These are phyloP conservation scores for Aurifilum marmelostoma DNA, from an alignment of 2,329 filamentous ascomycete species.

Conservation along the genomic window DNA sequence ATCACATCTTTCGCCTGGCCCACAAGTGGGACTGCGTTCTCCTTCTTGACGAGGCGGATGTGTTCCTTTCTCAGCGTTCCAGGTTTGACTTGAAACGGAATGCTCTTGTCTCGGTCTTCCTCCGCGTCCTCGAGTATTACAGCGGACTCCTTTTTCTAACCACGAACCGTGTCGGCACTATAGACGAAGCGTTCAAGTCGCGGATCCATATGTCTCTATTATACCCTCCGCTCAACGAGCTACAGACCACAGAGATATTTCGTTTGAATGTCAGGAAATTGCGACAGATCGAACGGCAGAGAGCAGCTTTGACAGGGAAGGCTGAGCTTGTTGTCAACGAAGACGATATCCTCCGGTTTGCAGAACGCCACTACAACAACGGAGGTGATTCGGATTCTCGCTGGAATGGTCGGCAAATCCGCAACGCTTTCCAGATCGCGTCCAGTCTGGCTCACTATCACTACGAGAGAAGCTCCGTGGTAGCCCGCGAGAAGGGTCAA, in stretches of 20 bases:
- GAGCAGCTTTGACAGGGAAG: slow-evolving; percentile 28
- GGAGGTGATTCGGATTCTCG: slow-evolving; percentile 31
- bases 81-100: slow-evolving; percentile 36
- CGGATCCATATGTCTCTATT: slow-evolving; percentile 39
- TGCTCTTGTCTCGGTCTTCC: slow-evolving; percentile 38
- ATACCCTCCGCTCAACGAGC: slow-evolving; percentile 33
- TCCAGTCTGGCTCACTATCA: slow-evolving; percentile 12
- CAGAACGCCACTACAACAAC: slow-evolving; percentile 15
- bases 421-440: slow-evolving; percentile 41
- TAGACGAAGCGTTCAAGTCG: slow-evolving; percentile 36
- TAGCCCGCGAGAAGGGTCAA: slow-evolving; percentile 39
- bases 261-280: slow-evolving; percentile 19
- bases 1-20: slow-evolving; percentile 36
- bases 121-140: slow-evolving; percentile 35
- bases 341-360: slow-evolving; percentile 20
- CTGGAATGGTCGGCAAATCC: slow-evolving; percentile 42
- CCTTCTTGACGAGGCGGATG: slow-evolving; percentile 46
- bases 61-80: slow-evolving; percentile 43
- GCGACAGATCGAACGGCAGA: slow-evolving; percentile 19
- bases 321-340: slow-evolving; percentile 13
- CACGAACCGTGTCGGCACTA: slow-evolving; percentile 38
- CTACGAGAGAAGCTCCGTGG: slow-evolving; percentile 1
- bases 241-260: slow-evolving; percentile 28
- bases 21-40: slow-evolving; percentile 45
- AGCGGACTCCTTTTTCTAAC: slow-evolving; percentile 43